Evolutionary conservation across 2,329 filamentous ascomycete genomes (phyloP).

Genomic region (Ophiostoma tasmaniense): DNA sequence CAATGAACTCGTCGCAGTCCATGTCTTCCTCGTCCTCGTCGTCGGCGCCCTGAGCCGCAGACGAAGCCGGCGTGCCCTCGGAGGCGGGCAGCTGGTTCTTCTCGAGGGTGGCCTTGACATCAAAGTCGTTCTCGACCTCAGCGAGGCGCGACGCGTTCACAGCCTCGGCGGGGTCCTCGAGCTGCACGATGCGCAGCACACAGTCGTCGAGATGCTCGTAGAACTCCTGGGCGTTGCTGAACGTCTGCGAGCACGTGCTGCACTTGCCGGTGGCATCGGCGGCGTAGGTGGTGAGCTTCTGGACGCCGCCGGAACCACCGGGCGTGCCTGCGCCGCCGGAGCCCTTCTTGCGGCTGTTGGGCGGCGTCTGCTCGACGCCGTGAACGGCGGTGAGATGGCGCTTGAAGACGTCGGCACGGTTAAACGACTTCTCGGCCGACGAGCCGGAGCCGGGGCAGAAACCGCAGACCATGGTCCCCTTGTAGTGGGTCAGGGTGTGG

Average conservation of each 20-base stretch:
- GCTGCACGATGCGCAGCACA: constrained; percentile 62
- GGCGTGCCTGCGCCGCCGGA: constrained; percentile 20
- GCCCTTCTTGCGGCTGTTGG: constrained; percentile 75
- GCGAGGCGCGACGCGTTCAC: constrained; percentile 60
- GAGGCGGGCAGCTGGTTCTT: constrained; percentile 47
- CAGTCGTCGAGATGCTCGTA: constrained; percentile 90
- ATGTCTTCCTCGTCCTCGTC: constrained; percentile 39
- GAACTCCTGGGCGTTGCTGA: constrained; percentile 91
- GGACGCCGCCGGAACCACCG: constrained; percentile 34
- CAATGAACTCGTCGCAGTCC: constrained; percentile 41
- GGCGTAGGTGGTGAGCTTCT: constrained; percentile 63
- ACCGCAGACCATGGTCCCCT: constrained; percentile 93
- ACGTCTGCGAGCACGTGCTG: constrained; percentile 85
- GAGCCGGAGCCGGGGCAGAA: constrained; percentile 88
- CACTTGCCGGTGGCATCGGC: constrained; percentile 85
- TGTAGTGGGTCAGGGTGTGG: constrained; percentile 91
- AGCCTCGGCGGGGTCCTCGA: constrained; percentile 60
- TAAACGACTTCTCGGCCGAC: constrained; percentile 87
- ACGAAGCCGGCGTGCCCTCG: constrained; percentile 23
- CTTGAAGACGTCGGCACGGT: constrained; percentile 93
- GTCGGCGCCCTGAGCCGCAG: constrained; percentile 24
- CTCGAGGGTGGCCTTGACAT: constrained; percentile 53
- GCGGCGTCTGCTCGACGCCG: constrained; percentile 84
- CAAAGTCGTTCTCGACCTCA: constrained; percentile 55
- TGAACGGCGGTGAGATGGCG: constrained; percentile 84